Evolutionary conservation across 1,139 yeast species (phyloP), one percentile per base, ranked within the genome.

Genomic region (Debaryomyces nepalensis): DNA sequence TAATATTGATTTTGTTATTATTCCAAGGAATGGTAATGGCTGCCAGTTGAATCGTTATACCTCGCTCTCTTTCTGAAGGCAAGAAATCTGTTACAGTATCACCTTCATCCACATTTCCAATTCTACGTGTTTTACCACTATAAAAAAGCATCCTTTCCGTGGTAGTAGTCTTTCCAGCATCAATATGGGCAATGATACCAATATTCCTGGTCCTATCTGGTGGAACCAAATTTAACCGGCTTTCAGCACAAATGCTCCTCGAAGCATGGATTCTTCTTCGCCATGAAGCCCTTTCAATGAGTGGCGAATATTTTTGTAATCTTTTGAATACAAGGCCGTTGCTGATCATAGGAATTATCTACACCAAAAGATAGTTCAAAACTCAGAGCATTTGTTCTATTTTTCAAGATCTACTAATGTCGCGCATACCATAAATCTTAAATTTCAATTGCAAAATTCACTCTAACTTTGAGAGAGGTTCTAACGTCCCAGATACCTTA

Each of bases 31-130:
- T 79, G 0, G 97, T 82, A 34, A 91, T 90, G 0, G 99, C 98
- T 0, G 99, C 99, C 63, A 95, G 87, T 56, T 91, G 97, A 54
- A 93, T 93, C 0, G 99, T 93, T 47, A 93, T 93, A 1, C 99
- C 99, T 49, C 99, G 73, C 46, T 85, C 86, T 42, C 97, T 74
- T 59, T 93, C 99, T 32, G 95, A 90, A 0, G 95, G 90, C 31
- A 93, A 65, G 54, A 82, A 93, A 61, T 93, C 99, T 7, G 97
- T 93, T 1, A 91, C 95, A 0, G 99, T 93, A 55, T 93, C 97
- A 18, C 99, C 99, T 53, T 90, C 88, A 55, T 93, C 99, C 5
- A 93, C 99, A 56, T 93, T 86, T 1, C 99, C 99, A 3, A 93
- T 84, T 26, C 90, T 62, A 27, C 74, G 73, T 0, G 87, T 93